A percentile compares a stretch with the other conserved stretches of the same genome.
Evolutionary conservation across 2,329 filamentous ascomycete species (phyloP).

Genomic region (Byssothecium circinans): DNA sequence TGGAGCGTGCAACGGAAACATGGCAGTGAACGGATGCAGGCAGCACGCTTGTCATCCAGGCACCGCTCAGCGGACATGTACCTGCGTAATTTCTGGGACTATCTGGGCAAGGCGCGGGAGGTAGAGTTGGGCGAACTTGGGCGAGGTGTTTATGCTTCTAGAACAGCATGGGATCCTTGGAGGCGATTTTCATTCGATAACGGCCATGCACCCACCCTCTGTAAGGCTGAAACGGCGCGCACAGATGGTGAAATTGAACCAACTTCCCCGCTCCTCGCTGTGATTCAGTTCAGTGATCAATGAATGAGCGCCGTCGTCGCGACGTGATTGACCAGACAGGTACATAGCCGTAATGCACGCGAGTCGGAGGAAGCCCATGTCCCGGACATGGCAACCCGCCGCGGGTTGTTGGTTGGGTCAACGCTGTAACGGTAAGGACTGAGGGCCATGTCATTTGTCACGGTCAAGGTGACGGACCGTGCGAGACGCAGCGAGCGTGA

Average conservation of each 20-base stretch:
- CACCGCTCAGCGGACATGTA: constrained; percentile 2
- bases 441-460: too few relatives aligned
- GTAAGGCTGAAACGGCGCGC: constrained; percentile 26
- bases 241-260: constrained; percentile 10
- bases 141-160: constrained; percentile 22
- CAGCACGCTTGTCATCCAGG: too few relatives aligned
- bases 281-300: not conserved
- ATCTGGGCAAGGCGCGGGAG: constrained; percentile 2
- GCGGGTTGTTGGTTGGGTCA: too few relatives aligned
- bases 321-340: too few relatives aligned
- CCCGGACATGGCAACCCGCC: too few relatives aligned
- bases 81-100: constrained; percentile 5
- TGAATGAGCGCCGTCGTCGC: too few relatives aligned
- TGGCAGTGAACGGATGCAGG: constrained; percentile 4
- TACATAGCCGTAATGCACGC: too few relatives aligned
- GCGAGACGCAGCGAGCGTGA: constrained; percentile 3
- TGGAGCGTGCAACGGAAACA: constrained; percentile 8
- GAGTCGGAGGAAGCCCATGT: too few relatives aligned
- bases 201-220: not conserved
- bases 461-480: constrained; percentile 3
- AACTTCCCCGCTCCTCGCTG: not conserved
- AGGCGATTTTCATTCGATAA: constrained; percentile 6
- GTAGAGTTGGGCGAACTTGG: constrained; percentile 7
- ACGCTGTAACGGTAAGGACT: too few relatives aligned
- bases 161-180: constrained; percentile 18